Percentiles rank a stretch among this genome's conserved stretches.
Conservation (phyloP, 257 asterid genomes). For the Cordia subcordata region DNA sequence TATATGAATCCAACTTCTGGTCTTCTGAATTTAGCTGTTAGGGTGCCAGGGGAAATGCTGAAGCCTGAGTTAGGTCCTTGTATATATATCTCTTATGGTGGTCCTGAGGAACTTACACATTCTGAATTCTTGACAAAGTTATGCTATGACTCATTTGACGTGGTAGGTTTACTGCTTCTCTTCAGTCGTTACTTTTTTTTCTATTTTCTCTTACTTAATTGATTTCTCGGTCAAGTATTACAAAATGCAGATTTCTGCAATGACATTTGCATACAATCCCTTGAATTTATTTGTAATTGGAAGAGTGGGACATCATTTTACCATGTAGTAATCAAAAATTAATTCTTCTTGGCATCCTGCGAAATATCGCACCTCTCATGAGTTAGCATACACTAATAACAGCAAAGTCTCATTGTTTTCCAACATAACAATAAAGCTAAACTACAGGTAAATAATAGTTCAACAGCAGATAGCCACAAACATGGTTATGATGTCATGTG, state of each 20-base stretch:
- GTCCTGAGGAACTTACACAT: constrained; percentile 62
- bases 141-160: constrained; percentile 75
- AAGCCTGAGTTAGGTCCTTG: constrained; percentile 80
- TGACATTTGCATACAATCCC: no score
- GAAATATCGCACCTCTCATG: no score
- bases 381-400: no score
- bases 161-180: constrained; percentile 43
- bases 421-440: no score
- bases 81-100: constrained; percentile 72
- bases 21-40: constrained; percentile 69
- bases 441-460: no score
- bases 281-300: no score
- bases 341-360: no score
- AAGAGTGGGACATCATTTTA: no score
- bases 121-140: constrained; percentile 68
- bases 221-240: neutral
- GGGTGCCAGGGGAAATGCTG: constrained; percentile 56
- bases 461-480: no score
- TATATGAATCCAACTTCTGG: constrained; percentile 77
- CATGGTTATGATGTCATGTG: no score
- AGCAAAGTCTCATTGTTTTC: no score
- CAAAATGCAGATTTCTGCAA: neutral
- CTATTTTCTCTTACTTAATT: neutral
- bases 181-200: constrained; percentile 14
- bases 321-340: no score